phyloP scores from a whole-genome alignment of 768 basidiomycete species.

The Termitomyces sp. region DNA sequence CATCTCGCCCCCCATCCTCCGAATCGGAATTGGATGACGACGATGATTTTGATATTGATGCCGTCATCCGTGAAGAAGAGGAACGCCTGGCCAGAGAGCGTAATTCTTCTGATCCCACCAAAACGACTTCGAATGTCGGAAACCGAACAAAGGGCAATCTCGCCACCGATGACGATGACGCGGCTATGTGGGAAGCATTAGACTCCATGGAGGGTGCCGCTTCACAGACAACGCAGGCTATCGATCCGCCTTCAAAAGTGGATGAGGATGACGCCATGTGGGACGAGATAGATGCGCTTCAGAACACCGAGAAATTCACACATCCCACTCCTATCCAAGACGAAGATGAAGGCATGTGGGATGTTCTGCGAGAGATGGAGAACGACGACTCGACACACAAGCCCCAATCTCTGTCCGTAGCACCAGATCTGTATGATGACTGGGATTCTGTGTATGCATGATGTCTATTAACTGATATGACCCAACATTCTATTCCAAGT shows the following conservation, averaged over 20 bases:
- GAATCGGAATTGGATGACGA: conserved; percentile 35
- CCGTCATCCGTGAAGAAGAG: conserved; percentile 44
- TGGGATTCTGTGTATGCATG: conserved; percentile 67
- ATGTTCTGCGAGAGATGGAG: conserved; percentile 58
- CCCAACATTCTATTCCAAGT: background rate
- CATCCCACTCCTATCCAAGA: conserved; percentile 1
- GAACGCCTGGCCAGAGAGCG: conserved; percentile 22
- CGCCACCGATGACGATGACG: conserved; percentile 39
- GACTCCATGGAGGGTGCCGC: conserved; percentile 32
- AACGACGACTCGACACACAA: background rate
- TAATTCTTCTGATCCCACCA: background rate
- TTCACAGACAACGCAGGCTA: background rate
- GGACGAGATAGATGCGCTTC: conserved; percentile 22
- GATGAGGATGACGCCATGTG: conserved; percentile 18
- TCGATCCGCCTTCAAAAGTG: background rate
- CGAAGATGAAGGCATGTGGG: conserved; percentile 78
- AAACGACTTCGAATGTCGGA: background rate
- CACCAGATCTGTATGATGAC: conserved; percentile 36
- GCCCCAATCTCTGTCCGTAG: conserved; percentile 5
- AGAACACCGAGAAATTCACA: background rate
- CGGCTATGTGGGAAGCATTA: conserved; percentile 69
- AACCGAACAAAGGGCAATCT: background rate
- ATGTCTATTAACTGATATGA: conserved; percentile 3
- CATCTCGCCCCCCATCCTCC: conserved; percentile 38
- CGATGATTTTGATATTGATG: conserved; percentile 50